Base-by-base conservation (phyloP, 2,329 filamentous ascomycete genomes). In the Emericellopsis cladophorae region DNA sequence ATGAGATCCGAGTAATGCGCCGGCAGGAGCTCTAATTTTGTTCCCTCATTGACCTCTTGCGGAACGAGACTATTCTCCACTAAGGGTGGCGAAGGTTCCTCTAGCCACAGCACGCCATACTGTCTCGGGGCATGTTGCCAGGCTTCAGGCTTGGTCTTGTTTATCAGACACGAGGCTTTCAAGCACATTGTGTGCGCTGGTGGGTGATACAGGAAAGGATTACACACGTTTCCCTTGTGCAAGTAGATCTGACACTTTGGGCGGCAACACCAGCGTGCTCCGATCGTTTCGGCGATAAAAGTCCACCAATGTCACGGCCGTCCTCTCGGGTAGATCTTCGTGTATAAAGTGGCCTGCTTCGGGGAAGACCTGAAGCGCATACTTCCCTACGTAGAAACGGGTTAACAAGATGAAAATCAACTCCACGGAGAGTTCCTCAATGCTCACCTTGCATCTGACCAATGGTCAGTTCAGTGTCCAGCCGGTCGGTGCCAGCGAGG, bases 331-430 rank as follows among this genome's bases (percentile, higher is more conserved):
- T 39, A 90, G 74, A 58, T 98, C 92, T 59, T 98, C 92, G 49
- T 98, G 92, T 42, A 98, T 79, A 54, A 98, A 98, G 59, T 98
- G 92, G 1, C 92, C 92, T 2, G 92, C 88, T 56, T 95, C 86
- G 1, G 92, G 89, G 51, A 96, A 84, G 7, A 98, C 89, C 51
- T 95, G 85, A 36, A 98, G 67, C 43, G 94, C 88, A 56, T 96
- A 98, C 70, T 96, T 96, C 5, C 89, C 82, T 78, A 23, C 11
- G 11, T 4, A n/a, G n/a, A n/a, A 16, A 6, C 12, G 15, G 18
- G 23, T 22, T n/a, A n/a, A 16, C 21, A 37, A 18, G 15, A 7
- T 22, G 15, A 15, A 7, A 15, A 6, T 21, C 15, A 3, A 23
- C 8, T 21, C 2, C 35, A 12, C 36, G 18, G 9, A 24, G 8